Conservation (phyloP, 805 yeast genomes). For the Yarrowia alimentaria region DNA sequence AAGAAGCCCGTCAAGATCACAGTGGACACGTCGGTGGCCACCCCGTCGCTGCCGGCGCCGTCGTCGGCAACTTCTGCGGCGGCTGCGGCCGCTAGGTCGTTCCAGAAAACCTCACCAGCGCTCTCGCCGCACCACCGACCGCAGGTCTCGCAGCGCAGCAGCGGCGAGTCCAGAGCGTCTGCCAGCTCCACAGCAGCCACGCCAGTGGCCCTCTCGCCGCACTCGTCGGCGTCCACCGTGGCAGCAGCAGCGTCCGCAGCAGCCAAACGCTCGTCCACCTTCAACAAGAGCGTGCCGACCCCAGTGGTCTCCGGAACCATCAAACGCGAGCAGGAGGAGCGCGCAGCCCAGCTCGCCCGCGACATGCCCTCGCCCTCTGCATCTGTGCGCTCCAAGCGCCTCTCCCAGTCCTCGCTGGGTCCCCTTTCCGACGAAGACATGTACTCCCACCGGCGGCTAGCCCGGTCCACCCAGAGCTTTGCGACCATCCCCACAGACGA, state of each 20-base stretch:
- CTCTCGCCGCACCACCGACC: constrained; percentile 6
- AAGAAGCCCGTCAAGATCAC: constrained; percentile 19
- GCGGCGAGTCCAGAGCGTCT: constrained; percentile 7
- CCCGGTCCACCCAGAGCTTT: constrained; percentile 15
- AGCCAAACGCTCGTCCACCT: constrained; percentile 20
- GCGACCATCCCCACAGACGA: constrained; percentile 24
- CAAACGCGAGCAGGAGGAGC: constrained; percentile 15
- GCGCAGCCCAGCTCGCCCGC: background rate
- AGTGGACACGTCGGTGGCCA: constrained; percentile 10
- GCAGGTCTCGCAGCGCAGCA: constrained; percentile 3
- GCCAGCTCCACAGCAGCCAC: background rate
- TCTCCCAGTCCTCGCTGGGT: constrained; percentile 12
- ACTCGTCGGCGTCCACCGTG: background rate
- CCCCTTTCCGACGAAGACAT: constrained; percentile 24
- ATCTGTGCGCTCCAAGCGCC: constrained; percentile 17
- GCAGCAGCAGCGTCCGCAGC: constrained; percentile 26
- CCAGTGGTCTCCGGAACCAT: constrained; percentile 19
- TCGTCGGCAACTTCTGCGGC: constrained; percentile 13
- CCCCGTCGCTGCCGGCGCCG: background rate
- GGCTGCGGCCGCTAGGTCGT: constrained; percentile 13
- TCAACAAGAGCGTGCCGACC: constrained; percentile 22
- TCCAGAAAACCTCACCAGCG: constrained; percentile 2
- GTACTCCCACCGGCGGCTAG: constrained; percentile 4
- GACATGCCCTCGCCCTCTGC: constrained; percentile 19
- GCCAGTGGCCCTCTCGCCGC: background rate